These are phyloP conservation scores for Plantago lanceolata DNA, from an alignment of 305 asterid species.

Conservation along the genomic window DNA sequence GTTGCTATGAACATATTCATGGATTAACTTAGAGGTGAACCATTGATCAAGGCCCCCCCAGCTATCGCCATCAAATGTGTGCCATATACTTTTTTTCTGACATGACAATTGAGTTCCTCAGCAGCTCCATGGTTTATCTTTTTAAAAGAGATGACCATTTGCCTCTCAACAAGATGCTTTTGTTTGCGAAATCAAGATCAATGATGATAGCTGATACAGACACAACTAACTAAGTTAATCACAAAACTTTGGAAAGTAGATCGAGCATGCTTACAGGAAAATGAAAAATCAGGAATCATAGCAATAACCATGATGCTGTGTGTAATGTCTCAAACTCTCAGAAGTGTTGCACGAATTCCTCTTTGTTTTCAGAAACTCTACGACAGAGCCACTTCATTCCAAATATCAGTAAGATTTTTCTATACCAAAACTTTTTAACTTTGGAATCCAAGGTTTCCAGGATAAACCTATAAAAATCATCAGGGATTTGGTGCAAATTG, in stretches of 20 bases:
- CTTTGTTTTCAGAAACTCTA: background rate
- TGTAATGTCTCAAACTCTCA: background rate
- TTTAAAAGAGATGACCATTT: slow-evolving; percentile 1
- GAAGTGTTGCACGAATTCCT: background rate
- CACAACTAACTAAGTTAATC: background rate
- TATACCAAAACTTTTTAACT: background rate
- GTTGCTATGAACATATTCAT: background rate
- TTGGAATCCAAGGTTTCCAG: background rate
- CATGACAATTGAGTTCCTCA: slow-evolving; percentile 2
- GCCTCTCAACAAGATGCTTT: background rate
- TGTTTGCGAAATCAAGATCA: slow-evolving; percentile 7
- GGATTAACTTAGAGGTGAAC: no score
- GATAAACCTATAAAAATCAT: no score
- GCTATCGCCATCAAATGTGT: background rate
- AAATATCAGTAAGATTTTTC: background rate
- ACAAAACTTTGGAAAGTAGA: background rate
- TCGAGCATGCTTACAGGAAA: background rate
- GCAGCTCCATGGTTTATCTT: slow-evolving; percentile 6
- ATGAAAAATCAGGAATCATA: background rate
- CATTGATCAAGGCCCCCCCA: no score
- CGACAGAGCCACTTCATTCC: background rate
- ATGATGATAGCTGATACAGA: background rate
- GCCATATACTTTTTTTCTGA: no score
- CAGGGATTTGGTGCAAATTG: background rate
- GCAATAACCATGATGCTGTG: background rate